These are phyloP conservation scores for Fonsecaea pedrosoi DNA, from an alignment of 2,329 filamentous ascomycete genomes.

Conservation along the genomic window DNA sequence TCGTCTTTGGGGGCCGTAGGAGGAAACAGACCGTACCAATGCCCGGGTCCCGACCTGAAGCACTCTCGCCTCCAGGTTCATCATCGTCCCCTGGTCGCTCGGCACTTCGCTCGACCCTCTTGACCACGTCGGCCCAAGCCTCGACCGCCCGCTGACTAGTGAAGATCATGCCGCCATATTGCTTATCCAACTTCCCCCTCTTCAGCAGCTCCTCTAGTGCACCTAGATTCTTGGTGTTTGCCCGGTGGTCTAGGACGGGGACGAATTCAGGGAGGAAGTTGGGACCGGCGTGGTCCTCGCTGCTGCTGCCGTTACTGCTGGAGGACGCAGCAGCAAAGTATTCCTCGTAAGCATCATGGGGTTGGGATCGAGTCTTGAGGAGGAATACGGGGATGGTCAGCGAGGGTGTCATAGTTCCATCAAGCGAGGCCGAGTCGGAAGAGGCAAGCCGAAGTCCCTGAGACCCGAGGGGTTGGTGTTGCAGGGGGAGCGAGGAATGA, in stretches of 20 bases:
- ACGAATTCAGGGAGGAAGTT: conserved; percentile 46
- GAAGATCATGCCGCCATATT: conserved; percentile 58
- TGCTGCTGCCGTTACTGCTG: not conserved
- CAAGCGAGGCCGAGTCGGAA: conserved; percentile 8
- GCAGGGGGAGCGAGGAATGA: not conserved
- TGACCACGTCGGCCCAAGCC: conserved; percentile 49
- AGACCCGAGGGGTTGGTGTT: not conserved
- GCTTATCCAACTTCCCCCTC: conserved; percentile 42
- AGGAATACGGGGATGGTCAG: conserved; percentile 50
- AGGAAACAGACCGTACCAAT: conserved; percentile 40
- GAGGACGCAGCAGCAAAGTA: conserved; percentile 46
- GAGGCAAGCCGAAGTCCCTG: not conserved
- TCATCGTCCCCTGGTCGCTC: not conserved
- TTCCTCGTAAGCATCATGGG: conserved; percentile 54
- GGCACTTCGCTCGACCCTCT: conserved; percentile 37
- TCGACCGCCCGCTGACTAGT: conserved; percentile 59
- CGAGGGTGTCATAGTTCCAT: not conserved
- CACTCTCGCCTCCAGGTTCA: not conserved
- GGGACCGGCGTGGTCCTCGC: not conserved
- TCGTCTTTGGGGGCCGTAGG: not conserved
- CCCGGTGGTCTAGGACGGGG: conserved; percentile 55
- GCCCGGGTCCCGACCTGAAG: conserved; percentile 25
- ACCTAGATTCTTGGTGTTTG: conserved; percentile 47
- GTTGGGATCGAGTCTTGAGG: conserved; percentile 56
- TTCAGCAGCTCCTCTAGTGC: conserved; percentile 47